Conservation (phyloP, 169 alveolate species). For the Miamiensis avidus region DNA sequence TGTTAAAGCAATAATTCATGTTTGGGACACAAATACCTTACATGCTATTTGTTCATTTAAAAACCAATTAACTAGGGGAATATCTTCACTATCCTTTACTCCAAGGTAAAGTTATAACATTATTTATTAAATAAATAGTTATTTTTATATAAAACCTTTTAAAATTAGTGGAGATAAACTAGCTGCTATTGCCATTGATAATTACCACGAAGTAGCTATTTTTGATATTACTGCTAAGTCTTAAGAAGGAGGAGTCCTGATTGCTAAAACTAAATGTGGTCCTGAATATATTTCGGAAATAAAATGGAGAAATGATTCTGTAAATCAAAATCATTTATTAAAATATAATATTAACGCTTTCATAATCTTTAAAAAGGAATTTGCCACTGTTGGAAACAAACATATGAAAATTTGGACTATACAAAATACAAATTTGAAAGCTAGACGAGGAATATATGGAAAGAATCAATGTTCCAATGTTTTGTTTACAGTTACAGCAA, state of each 20-base stretch:
- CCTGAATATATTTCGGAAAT: slow-evolving; percentile 54
- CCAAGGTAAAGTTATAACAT: too few species aligned
- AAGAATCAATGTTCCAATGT: slow-evolving; percentile 48
- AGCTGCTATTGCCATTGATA: slow-evolving; percentile 77
- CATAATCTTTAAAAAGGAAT: slow-evolving; percentile 14
- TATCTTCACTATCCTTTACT: slow-evolving; percentile 58
- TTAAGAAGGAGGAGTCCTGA: slow-evolving; percentile 34
- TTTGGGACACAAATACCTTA: slow-evolving; percentile 72
- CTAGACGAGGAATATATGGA: slow-evolving; percentile 42
- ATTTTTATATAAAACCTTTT: too few species aligned
- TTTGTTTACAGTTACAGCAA: slow-evolving; percentile 19
- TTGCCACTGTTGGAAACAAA: slow-evolving; percentile 23
- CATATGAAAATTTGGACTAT: slow-evolving; percentile 6
- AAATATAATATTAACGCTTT: background rate
- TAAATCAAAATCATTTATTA: background rate
- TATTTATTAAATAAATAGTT: too few species aligned
- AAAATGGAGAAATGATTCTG: slow-evolving; percentile 62
- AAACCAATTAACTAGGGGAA: slow-evolving; percentile 57
- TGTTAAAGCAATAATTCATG: slow-evolving; percentile 52
- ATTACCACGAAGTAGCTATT: slow-evolving; percentile 65
- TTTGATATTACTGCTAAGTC: slow-evolving; percentile 58
- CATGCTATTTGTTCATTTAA: slow-evolving; percentile 45
- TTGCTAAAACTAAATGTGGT: slow-evolving; percentile 48
- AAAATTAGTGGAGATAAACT: slow-evolving; percentile 48
- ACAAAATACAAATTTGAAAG: background rate